Evolutionary conservation across 306 rosid species (phyloP), one percentile per base, ranked within the genome.

Genomic region (Begonia loranthoides): DNA sequence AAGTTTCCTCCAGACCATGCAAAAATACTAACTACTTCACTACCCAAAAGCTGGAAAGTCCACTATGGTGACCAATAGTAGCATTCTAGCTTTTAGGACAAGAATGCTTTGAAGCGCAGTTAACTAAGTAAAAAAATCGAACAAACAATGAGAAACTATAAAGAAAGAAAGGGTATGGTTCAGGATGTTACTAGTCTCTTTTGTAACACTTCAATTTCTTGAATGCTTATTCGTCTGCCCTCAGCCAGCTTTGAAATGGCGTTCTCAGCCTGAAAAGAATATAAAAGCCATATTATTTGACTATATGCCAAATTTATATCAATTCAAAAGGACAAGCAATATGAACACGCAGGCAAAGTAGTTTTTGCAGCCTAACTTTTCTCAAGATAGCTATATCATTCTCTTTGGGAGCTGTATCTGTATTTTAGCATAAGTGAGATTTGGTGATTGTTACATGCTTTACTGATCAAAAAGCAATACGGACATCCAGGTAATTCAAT

Each of bases 241-340:
- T 73, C 82, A 54, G 76, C 73, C 58, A 85, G 71, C 67, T 76
- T 73, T 16, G 73, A 85, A 69, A 85, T 74, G 57, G 82, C 68
- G 15, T 15, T 56, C 56, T 71, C 76, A 54, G 95, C 79, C 95
- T 81, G 79, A 59, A 76, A 71, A 66, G 47, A 9, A 28, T 28
- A 28, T 7, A 7, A 28, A 28, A 28, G 36, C 36, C 36, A 50
- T 28, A 28, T 28, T 28, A 28, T 28, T 28, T 28, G 7, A 28
- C 9, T 28, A 28, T 28, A 4, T 28, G 36, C 36, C 36, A 28
- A 28, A 4, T 5, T 7, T 28, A 28, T 4, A 8, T 28, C 36
- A 28, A 28, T 28, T 28, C 36, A 28, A 28, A 28, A 28, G 36
- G 36, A 28, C 36, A 28, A 28, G 36, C 36, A 28, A 28, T 28